Base-by-base conservation (phyloP, 2,329 filamentous ascomycete species). In the Madurella mycetomatis region DNA sequence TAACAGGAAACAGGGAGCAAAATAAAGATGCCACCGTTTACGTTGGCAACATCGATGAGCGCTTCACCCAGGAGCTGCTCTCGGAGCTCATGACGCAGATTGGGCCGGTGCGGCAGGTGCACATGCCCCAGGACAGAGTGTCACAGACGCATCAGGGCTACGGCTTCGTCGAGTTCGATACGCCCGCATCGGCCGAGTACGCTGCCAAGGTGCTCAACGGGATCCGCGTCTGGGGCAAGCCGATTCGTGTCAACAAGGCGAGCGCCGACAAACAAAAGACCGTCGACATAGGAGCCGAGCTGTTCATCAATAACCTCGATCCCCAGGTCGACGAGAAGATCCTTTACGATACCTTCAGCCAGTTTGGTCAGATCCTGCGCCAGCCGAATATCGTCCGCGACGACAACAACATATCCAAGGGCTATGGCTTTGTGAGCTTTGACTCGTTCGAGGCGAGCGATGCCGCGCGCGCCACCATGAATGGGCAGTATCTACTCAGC, bases 21-120 rank as follows among this genome's bases (percentile, higher is more conserved):
- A 92, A 97, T 74, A 96, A 96, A 73, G 92, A 97, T 74, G 91
- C 91, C 64, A 97, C 94, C 41, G 89, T 97, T 70, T 99, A 99
- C 73, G 90, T 97, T 64, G 94, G 94, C 69, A 97, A 97, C 72
- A 90, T 99, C 67, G 94, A 99, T 76, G 94, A 99, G 78, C 90
- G 94, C 71, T 89, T 94, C 62, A 87, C 87, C 45, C 90, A 96
- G 69, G 86, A 87, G 64, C 82, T 96, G 63, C 85, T 99, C 63
- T 96, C 94, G 86, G 94, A 99, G 78, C 81, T 99, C 66, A 97
- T 97, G 91, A 85, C 96, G 53, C 94, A 99, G 76, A 91, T 92
- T 70, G 94, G 94, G 52, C 92, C 92, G 64, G 95, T 99, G 66
- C 90, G 95, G 69, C 97, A 97, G 73, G 92, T 99, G 60, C 94